Conservation (phyloP, 352 stramenopile genomes). For the Globisporangium emineosum region DNA sequence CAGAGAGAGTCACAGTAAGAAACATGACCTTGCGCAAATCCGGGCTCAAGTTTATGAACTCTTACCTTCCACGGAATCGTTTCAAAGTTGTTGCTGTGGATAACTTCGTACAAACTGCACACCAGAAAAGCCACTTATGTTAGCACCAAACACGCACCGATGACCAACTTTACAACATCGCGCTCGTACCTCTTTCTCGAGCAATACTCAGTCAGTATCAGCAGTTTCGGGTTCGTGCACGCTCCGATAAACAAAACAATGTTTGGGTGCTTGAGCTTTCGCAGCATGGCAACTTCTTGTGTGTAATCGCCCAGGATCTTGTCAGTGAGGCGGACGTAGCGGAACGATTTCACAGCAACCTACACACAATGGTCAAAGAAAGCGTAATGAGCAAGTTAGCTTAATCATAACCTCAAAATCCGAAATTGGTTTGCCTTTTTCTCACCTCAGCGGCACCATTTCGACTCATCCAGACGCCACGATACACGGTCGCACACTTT, state of each 20-base stretch:
- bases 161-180: neutral
- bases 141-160: neutral
- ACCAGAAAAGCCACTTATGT: constrained; percentile 1
- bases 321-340: constrained; percentile 85
- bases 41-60: neutral
- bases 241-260: constrained; percentile 90
- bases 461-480: constrained; percentile 83
- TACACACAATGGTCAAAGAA: constrained; percentile 4
- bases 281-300: constrained; percentile 80
- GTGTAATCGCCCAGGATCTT: constrained; percentile 87
- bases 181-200: constrained; percentile 75
- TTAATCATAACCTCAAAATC: constrained; percentile 1
- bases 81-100: constrained; percentile 86
- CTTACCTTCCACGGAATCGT: constrained; percentile 88
- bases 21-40: neutral
- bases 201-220: constrained; percentile 90
- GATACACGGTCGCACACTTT: constrained; percentile 85
- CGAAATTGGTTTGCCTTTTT: neutral
- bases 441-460: constrained; percentile 75
- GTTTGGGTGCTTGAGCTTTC: constrained; percentile 88
- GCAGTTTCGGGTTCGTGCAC: constrained; percentile 85
- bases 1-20: neutral
- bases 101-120: constrained; percentile 83
- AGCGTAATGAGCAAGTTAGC: neutral
- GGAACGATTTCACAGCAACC: constrained; percentile 86